A percentile compares a stretch with the other conserved stretches of the same genome.
These are phyloP conservation scores for Fusarium floridanum DNA, from an alignment of 2,329 filamentous ascomycete species.

Conservation along the genomic window DNA sequence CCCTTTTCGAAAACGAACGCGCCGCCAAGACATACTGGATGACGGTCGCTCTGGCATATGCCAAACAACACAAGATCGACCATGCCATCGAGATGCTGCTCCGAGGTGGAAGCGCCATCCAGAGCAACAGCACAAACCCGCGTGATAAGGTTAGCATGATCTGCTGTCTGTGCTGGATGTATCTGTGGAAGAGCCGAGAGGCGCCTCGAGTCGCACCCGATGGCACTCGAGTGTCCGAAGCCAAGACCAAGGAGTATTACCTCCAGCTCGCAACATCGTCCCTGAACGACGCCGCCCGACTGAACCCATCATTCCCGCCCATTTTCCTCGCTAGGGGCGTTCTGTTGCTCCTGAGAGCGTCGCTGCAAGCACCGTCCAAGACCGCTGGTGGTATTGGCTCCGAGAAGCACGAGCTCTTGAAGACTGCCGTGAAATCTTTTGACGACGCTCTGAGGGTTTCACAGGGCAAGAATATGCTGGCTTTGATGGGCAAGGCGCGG, in stretches of 20 bases:
- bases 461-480: constrained; percentile 89
- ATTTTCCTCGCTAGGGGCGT: constrained; percentile 93
- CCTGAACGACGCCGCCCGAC: constrained; percentile 93
- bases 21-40: constrained; percentile 96
- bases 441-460: constrained; percentile 92
- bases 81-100: constrained; percentile 81
- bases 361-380: constrained; percentile 82
- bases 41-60: constrained; percentile 96
- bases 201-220: constrained; percentile 75
- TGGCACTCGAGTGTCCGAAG: constrained; percentile 74
- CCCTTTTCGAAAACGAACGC: constrained; percentile 92
- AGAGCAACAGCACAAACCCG: constrained; percentile 76
- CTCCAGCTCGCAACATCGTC: constrained; percentile 90
- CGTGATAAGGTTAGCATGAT: constrained; percentile 90
- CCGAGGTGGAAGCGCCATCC: constrained; percentile 79
- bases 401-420: constrained; percentile 83
- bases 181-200: constrained; percentile 88
- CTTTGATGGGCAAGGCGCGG: constrained; percentile 88
- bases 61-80: constrained; percentile 94
- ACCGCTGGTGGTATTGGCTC: constrained; percentile 74
- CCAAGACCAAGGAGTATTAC: constrained; percentile 93
- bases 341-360: constrained; percentile 87
- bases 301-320: constrained; percentile 92
- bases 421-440: constrained; percentile 90
- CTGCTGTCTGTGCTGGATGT: constrained; percentile 89